These are phyloP conservation scores for Schizosaccharomyces cryophilus DNA, from an alignment of 805 yeast genomes.

Conservation along the genomic window DNA sequence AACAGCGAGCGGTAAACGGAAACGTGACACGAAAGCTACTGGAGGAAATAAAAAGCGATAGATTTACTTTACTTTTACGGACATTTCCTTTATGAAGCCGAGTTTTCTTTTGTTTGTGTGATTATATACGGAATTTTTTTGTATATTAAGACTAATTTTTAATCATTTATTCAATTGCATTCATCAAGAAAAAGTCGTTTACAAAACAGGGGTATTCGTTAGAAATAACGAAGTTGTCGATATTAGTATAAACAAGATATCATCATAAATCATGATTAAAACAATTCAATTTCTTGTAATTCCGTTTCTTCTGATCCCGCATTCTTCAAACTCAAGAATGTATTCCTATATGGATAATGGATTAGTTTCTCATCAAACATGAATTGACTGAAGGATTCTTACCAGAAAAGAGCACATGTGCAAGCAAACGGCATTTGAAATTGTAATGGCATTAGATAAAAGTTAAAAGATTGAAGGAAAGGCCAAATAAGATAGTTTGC, in stretches of 20 bases:
- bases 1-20: neutral
- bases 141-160: too few relatives aligned
- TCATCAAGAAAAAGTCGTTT: too few relatives aligned
- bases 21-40: neutral
- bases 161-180: too few relatives aligned
- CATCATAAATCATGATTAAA: neutral
- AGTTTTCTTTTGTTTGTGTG: neutral
- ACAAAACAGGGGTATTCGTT: too few relatives aligned
- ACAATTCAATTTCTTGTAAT: neutral
- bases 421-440: conserved; percentile 1
- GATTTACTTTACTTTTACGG: neutral
- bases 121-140: neutral
- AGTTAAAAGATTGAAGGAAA: neutral
- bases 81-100: neutral
- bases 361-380: too few relatives aligned
- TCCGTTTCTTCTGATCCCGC: neutral
- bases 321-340: neutral
- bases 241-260: too few relatives aligned
- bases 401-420: neutral
- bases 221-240: too few relatives aligned
- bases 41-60: neutral
- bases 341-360: neutral
- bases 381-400: neutral
- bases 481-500: neutral
- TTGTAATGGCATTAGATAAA: conserved; percentile 1